These are phyloP conservation scores for Aspergillus bertholletiae DNA, from an alignment of 495 filamentous ascomycete genomes.

Conservation along the genomic window DNA sequence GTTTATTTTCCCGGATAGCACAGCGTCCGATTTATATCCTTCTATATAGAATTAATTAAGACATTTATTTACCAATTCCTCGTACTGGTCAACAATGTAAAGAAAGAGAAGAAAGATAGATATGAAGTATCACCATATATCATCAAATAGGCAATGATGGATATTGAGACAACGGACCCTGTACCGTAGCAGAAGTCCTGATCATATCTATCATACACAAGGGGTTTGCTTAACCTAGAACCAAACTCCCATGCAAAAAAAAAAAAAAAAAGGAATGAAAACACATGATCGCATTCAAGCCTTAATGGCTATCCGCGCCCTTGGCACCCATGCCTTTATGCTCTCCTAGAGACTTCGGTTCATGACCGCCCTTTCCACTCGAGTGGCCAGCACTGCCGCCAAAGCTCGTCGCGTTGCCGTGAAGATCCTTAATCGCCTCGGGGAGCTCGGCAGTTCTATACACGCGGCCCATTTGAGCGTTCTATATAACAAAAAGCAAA, in stretches of 20 bases:
- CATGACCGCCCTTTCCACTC: constrained; percentile 42
- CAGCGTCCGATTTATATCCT: background rate
- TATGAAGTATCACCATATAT: no score
- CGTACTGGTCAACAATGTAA: no score
- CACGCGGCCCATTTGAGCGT: constrained; percentile 38
- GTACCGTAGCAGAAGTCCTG: background rate
- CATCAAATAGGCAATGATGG: no score
- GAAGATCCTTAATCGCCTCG: constrained; percentile 29
- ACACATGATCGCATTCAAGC: no score
- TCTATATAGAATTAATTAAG: constrained; percentile 4
- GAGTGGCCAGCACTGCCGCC: constrained; percentile 19
- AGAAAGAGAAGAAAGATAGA: no score
- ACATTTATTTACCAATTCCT: background rate
- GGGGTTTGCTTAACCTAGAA: no score
- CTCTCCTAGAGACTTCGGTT: constrained; percentile 37
- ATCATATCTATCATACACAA: background rate
- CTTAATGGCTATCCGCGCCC: no score
- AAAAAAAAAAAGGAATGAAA: no score
- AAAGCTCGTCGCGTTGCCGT: constrained; percentile 22
- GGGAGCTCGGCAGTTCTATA: constrained; percentile 43
- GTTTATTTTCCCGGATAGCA: background rate
- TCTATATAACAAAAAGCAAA: no score
- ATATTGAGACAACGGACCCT: background rate
- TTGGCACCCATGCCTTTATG: constrained; percentile 34
- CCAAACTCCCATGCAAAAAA: no score